phyloP scores from a whole-genome alignment of 768 basidiomycete genomes.

The Sporobolomyces pararoseus region DNA sequence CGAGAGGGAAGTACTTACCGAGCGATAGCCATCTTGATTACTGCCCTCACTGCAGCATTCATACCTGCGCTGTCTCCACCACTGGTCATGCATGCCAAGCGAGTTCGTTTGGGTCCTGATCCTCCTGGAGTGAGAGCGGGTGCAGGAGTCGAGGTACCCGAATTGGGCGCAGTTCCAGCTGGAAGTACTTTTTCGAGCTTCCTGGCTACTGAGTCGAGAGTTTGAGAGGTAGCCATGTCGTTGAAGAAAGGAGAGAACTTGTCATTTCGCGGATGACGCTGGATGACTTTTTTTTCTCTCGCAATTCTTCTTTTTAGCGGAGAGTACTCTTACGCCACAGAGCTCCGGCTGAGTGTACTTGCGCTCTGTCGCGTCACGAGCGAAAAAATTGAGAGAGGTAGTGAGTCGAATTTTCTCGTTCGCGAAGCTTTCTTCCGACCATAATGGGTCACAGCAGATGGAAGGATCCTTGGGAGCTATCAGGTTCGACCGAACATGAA shows the following conservation, averaged over 20 bases:
- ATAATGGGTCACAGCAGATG: too few species aligned
- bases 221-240: slow-evolving; percentile 6
- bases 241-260: neutral
- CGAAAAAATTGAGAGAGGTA: too few species aligned
- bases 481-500: too few species aligned
- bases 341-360: too few species aligned
- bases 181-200: slow-evolving; percentile 23
- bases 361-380: too few species aligned
- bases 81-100: slow-evolving; percentile 76
- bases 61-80: slow-evolving; percentile 94
- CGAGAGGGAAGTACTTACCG: slow-evolving; percentile 57
- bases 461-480: too few species aligned
- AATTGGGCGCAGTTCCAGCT: neutral
- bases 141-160: slow-evolving; percentile 14
- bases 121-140: slow-evolving; percentile 7
- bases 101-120: slow-evolving; percentile 20
- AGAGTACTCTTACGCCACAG: too few species aligned
- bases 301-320: too few species aligned
- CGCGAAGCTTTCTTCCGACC: too few species aligned
- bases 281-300: too few species aligned
- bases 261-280: too few species aligned
- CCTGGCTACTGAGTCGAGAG: slow-evolving; percentile 25
- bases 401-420: too few species aligned
- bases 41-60: slow-evolving; percentile 87
- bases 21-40: slow-evolving; percentile 86